These are phyloP conservation scores for Gracilaria vermiculophylla DNA, from an alignment of 23 red algal species.

Conservation along the genomic window DNA sequence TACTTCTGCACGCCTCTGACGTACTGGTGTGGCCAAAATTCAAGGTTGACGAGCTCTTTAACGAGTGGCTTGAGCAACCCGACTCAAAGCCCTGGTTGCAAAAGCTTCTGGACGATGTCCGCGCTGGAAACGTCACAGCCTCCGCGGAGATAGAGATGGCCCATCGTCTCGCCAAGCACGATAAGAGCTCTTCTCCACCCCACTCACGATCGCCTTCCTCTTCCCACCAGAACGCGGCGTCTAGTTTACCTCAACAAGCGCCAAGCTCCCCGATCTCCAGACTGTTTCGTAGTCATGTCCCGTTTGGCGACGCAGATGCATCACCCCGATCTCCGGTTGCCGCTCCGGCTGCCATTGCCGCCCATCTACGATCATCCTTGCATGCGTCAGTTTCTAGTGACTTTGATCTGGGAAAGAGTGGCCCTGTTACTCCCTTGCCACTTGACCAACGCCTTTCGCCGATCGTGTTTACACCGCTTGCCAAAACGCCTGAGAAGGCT, in stretches of 20 bases:
- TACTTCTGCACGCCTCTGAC: conserved; percentile 55
- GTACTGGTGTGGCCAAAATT: conserved; percentile 64
- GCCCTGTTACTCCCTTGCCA: conserved; percentile 22
- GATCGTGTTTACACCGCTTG: not conserved
- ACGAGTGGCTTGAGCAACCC: conserved; percentile 62
- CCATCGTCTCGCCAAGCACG: conserved; percentile 1
- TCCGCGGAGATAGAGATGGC: conserved; percentile 7
- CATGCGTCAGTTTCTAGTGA: conserved; percentile 11
- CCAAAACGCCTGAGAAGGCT: not conserved
- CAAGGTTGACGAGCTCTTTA: conserved; percentile 83
- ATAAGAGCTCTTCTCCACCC: conserved; percentile 1
- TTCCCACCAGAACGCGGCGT: not conserved
- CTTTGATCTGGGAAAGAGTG: conserved; percentile 56
- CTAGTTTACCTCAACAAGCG: conserved; percentile 45
- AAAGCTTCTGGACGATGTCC: conserved; percentile 46
- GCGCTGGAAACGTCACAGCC: not conserved
- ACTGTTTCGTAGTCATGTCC: conserved; percentile 57
- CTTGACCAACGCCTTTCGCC: not conserved
- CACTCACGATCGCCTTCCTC: conserved; percentile 28
- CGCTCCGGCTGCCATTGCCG: conserved; percentile 8
- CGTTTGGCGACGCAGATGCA: conserved; percentile 65
- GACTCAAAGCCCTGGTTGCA: conserved; percentile 54
- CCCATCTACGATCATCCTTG: not conserved
- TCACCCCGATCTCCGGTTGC: conserved; percentile 49
- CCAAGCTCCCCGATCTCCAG: conserved; percentile 53